Percentiles rank a stretch among this genome's conserved stretches.
Evolutionary conservation across 352 stramenopile species (phyloP).

Genomic region (Pythium dissotocum): DNA sequence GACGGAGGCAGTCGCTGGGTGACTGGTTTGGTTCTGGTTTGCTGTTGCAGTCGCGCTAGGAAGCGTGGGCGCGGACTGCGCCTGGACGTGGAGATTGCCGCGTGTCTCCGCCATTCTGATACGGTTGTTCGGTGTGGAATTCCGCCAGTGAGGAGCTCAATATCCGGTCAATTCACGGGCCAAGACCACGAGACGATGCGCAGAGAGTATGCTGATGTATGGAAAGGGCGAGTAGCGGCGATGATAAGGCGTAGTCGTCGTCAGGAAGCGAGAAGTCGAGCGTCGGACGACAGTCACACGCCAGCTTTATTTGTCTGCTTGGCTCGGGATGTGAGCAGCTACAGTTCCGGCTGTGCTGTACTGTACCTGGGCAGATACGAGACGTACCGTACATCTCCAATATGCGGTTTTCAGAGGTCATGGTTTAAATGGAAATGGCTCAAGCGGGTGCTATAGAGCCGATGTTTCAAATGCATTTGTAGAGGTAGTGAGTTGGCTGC

Average conservation of each 20-base stretch:
- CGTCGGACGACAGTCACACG: background rate
- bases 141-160: background rate
- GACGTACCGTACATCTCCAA: background rate
- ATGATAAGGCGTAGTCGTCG: background rate
- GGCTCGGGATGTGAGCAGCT: background rate
- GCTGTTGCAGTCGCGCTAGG: too few relatives aligned
- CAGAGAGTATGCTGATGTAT: background rate
- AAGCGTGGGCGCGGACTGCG: background rate
- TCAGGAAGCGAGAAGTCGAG: background rate
- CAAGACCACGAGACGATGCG: background rate
- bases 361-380: background rate
- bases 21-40: background rate
- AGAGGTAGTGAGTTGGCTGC: background rate
- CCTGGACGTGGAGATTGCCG: background rate
- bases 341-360: background rate
- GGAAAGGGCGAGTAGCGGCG: background rate
- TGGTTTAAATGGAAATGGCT: background rate
- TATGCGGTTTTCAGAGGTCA: conserved; percentile 7
- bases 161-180: background rate
- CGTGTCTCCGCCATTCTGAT: background rate
- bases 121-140: background rate
- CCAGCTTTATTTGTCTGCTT: conserved; percentile 9
- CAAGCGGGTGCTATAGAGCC: background rate
- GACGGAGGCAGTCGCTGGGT: background rate
- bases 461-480: background rate